Base-by-base conservation (phyloP, 352 stramenopile species). In the Phytopythium kandeliae region DNA sequence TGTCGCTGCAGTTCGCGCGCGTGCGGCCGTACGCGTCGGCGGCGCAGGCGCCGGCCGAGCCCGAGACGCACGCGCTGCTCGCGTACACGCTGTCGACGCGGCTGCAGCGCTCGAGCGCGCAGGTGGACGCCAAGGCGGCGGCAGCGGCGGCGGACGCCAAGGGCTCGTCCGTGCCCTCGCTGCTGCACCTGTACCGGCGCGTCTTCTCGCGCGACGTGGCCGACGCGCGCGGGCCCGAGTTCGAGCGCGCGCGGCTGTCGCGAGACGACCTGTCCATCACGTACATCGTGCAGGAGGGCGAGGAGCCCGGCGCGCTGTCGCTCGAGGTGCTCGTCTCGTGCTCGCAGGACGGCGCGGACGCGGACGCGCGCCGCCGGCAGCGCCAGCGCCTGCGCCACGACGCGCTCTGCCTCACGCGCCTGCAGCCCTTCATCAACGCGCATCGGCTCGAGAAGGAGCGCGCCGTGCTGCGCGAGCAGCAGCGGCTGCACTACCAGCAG, bases 241-340 rank as follows among this genome's bases (percentile, higher is more conserved):
- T 80, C 30, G 55, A 64, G 22, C 42, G 52, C 11, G 59, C 74
- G 5, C 54, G 48, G 19, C 54, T 86, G 15, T 71, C 75, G 9
- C 26, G 17, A 3, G 67, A 69, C 52, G 63, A 86, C 28, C 74
- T 86, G 40, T 73, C 58, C 42, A 65, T 90, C 51, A 90, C 79
- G 41, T 90, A 86, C 51, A 80, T 90, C 43, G 60, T 86, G 36
- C 79, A 90, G 52, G 71, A 90, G 28, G 53, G 53, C 16, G 21
- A 55, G 17, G 40, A 60, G 10, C 43, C 54, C 8, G 47, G 58
- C n/a, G 51, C 37, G 12, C 69, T 90, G 19, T 71, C 63, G 53
- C 60, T 90, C n/a, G 79, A 90, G 55, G 74, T 86, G 11, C 57
- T 87, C 33, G 50, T 85, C 15, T 74, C 71, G 31, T 83, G 71